Evolutionary conservation across 2,329 filamentous ascomycete genomes (phyloP).

Genomic region (Colletotrichum neosansevieriae): DNA sequence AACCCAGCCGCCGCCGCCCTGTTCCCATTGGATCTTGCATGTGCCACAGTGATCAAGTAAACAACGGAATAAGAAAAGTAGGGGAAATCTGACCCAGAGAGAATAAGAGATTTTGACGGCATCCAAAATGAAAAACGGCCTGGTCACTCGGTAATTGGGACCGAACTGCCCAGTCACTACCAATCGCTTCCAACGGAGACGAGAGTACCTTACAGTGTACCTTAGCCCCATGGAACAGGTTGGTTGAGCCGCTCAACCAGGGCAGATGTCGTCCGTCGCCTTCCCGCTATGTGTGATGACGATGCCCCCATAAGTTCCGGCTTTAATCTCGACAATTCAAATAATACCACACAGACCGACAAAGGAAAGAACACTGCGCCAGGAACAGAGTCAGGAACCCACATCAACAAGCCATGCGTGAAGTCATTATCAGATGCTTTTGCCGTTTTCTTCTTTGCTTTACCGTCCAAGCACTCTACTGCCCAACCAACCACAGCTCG

Average conservation of each 20-base stretch:
- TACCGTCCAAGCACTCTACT: slow-evolving; percentile 34
- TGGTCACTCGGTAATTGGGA: slow-evolving; percentile 34
- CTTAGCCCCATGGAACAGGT: neutral
- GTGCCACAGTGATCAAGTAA: slow-evolving; percentile 25
- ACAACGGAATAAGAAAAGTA: slow-evolving; percentile 25
- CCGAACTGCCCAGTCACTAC: slow-evolving; percentile 33
- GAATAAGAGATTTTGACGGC: slow-evolving; percentile 32
- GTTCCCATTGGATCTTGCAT: slow-evolving; percentile 5
- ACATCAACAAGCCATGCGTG: slow-evolving; percentile 24
- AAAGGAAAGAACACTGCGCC: neutral
- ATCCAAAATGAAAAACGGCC: slow-evolving; percentile 27
- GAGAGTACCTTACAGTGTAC: no score
- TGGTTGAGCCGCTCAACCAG: neutral
- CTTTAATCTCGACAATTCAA: slow-evolving; percentile 17
- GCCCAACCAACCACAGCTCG: slow-evolving; percentile 19
- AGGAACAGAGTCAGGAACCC: slow-evolving; percentile 19
- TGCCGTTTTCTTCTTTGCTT: slow-evolving; percentile 34
- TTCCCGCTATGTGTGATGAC: slow-evolving; percentile 10
- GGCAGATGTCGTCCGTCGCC: neutral
- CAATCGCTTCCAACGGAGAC: slow-evolving; percentile 26
- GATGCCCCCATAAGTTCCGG: slow-evolving; percentile 2
- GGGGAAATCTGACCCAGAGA: slow-evolving; percentile 17
- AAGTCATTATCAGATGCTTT: slow-evolving; percentile 40
- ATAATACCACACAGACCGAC: neutral
- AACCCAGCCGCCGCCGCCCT: slow-evolving; percentile 12